These are phyloP conservation scores for Fusarium cyanostomum DNA, from an alignment of 2,329 filamentous ascomycete species.

Conservation along the genomic window DNA sequence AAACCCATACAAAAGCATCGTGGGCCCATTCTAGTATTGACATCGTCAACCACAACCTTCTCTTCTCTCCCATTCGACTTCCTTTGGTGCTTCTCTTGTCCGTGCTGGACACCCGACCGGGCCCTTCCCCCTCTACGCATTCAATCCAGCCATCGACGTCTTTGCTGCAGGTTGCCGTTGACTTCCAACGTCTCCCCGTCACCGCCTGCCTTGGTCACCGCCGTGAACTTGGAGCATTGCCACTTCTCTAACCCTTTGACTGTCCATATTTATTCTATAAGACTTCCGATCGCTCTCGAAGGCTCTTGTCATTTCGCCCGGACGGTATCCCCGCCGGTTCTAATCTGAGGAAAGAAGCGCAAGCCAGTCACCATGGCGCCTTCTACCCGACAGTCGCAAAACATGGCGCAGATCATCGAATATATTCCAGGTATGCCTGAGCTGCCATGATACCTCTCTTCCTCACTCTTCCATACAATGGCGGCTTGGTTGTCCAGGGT, in stretches of 20 bases:
- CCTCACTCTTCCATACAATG: constrained; percentile 19
- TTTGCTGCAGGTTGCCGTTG: constrained; percentile 25
- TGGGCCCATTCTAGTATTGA: constrained; percentile 35
- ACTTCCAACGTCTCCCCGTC: constrained; percentile 23
- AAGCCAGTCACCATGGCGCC: constrained; percentile 58
- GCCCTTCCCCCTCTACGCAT: constrained; percentile 11
- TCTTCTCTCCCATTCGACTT: constrained; percentile 30
- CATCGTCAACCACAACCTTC: constrained; percentile 37
- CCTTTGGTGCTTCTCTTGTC: constrained; percentile 34
- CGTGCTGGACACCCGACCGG: constrained; percentile 22
- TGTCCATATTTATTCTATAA: constrained; percentile 15
- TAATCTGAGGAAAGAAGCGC: constrained; percentile 26
- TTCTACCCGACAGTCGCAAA: constrained; percentile 60
- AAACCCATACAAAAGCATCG: constrained; percentile 48
- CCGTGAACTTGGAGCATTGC: constrained; percentile 22
- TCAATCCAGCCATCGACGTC: constrained; percentile 18
- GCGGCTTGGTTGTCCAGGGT: constrained; percentile 14
- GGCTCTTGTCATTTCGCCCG: constrained; percentile 7
- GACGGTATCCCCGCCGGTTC: constrained; percentile 17
- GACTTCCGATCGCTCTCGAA: constrained; percentile 6
- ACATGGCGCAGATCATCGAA: constrained; percentile 90
- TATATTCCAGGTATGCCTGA: constrained; percentile 84
- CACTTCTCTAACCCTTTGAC: constrained; percentile 21
- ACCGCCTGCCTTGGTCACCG: constrained; percentile 33
- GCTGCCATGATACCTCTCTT: background rate